Base-by-base conservation (phyloP, 805 yeast species). In the Saccharomycopsis fodiens region DNA sequence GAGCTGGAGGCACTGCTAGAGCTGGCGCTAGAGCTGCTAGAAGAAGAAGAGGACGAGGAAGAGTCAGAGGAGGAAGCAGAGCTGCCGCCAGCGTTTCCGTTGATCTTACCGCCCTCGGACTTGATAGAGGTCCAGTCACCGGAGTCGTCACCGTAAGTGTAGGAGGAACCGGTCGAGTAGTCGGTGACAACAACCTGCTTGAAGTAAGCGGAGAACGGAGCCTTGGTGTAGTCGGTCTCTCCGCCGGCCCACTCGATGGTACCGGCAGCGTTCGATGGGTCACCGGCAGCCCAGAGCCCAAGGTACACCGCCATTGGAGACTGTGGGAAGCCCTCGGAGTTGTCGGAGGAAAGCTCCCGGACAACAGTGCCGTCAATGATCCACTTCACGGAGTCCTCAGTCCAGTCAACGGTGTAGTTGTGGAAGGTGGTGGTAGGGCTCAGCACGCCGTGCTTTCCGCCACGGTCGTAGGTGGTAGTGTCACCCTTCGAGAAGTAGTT, bases 211-310 rank as follows among this genome's bases (percentile, higher is more conserved):
- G 77, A 57, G 62, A 79, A 85, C 42, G 93, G 91, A 22, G 78
- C 85, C 22, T 73, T 58, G 3, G 73, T 51, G 57, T 77, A 82
- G 58, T 84, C 80, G 12, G 87, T 78, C 16, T 54, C 48, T 31
- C 94, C 95, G 48, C 91, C 91, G 3, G 91, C 87, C 93, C 93
- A 83, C 56, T 76, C 77, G 47, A 83, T 81, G 1, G 89, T 82
- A 41, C 91, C 91, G 32, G 67, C 66, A 4, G 70, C 66, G 55
- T 82, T 82, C 21, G 66, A 54, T 23, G 83, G 66, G 61, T 82
- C 88, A 59, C 93, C 93, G 56, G 89, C 91, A 3, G 88, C 88
- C 91, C 93, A 83, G 27, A 78, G 64, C 53, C 93, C 91, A 50
- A 76, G 67, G 57, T 65, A 70, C 7, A 82, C 59, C 51, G 65